Percentiles rank a stretch among this genome's conserved stretches.
These are phyloP conservation scores for Sugiyamaella xylanicola DNA, from an alignment of 1,139 yeast species.

Conservation along the genomic window DNA sequence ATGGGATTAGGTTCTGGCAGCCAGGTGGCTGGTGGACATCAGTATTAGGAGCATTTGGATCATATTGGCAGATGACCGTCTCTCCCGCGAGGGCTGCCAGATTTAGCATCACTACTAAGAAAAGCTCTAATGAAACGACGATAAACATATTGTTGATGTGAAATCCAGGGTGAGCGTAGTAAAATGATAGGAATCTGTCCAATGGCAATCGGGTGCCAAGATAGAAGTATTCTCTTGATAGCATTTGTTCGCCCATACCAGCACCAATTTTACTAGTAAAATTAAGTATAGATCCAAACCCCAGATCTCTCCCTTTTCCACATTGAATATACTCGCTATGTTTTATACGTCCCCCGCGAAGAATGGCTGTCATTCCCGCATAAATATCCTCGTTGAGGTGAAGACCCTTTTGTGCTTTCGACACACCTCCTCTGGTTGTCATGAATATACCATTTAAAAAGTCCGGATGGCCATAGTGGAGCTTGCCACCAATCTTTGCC, in stretches of 20 bases:
- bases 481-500: slow-evolving; percentile 82
- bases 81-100: slow-evolving; percentile 67
- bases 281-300: slow-evolving; percentile 80
- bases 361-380: slow-evolving; percentile 83
- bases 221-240: slow-evolving; percentile 82
- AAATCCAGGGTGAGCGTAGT: slow-evolving; percentile 91
- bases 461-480: slow-evolving; percentile 93
- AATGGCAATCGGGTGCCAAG: slow-evolving; percentile 77
- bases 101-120: slow-evolving; percentile 66
- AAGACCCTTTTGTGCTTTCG: slow-evolving; percentile 84
- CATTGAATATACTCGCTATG: slow-evolving; percentile 89
- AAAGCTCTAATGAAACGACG: slow-evolving; percentile 69
- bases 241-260: slow-evolving; percentile 91
- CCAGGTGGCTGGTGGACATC: slow-evolving; percentile 68
- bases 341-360: slow-evolving; percentile 83
- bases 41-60: slow-evolving; percentile 58
- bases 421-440: slow-evolving; percentile 89
- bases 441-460: slow-evolving; percentile 79
- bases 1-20: slow-evolving; percentile 74
- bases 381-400: slow-evolving; percentile 89
- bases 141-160: slow-evolving; percentile 82
- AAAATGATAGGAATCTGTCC: slow-evolving; percentile 79
- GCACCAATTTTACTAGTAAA: slow-evolving; percentile 90
- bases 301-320: slow-evolving; percentile 89
- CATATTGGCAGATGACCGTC: slow-evolving; percentile 57